These are phyloP conservation scores for Fusarium sp. DNA, from an alignment of 2,329 filamentous ascomycete species.

Conservation along the genomic window DNA sequence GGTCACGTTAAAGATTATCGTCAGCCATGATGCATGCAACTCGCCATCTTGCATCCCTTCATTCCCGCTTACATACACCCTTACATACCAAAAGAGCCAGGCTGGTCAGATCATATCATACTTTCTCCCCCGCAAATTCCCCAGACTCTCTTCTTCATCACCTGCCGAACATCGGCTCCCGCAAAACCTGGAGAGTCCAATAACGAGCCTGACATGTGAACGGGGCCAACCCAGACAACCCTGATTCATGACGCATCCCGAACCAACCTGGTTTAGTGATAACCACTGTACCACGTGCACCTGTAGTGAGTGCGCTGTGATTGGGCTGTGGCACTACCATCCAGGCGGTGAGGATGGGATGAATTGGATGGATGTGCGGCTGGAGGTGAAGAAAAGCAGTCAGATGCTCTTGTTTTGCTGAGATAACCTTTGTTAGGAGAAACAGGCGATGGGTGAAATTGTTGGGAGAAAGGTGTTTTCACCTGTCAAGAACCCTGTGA, in stretches of 20 bases:
- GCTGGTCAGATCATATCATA: conserved; percentile 8
- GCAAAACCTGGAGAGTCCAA: conserved; percentile 34
- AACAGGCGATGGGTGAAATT: neutral
- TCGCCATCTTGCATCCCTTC: conserved; percentile 1
- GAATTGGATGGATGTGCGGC: conserved; percentile 11
- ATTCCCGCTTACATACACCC: too few relatives aligned
- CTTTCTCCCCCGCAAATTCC: conserved; percentile 39
- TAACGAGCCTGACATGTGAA: conserved; percentile 39
- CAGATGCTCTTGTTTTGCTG: conserved; percentile 20
- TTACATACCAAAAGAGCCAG: too few relatives aligned
- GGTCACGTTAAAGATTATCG: conserved; percentile 19
- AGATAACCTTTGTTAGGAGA: neutral
- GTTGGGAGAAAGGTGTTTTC: conserved; percentile 3
- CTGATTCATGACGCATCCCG: conserved; percentile 33
- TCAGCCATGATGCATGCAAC: conserved; percentile 15
- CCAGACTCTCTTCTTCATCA: conserved; percentile 37
- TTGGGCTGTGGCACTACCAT: conserved; percentile 12
- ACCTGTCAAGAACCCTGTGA: neutral
- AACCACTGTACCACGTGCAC: conserved; percentile 37
- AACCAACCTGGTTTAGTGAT: conserved; percentile 20
- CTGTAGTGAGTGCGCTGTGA: conserved; percentile 17
- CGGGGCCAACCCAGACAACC: neutral
- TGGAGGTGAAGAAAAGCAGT: neutral
- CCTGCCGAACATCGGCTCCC: conserved; percentile 38
- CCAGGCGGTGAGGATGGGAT: conserved; percentile 40